Conservation (phyloP, 108 stramenopile species). For the Poteriospumella lacustris region DNA sequence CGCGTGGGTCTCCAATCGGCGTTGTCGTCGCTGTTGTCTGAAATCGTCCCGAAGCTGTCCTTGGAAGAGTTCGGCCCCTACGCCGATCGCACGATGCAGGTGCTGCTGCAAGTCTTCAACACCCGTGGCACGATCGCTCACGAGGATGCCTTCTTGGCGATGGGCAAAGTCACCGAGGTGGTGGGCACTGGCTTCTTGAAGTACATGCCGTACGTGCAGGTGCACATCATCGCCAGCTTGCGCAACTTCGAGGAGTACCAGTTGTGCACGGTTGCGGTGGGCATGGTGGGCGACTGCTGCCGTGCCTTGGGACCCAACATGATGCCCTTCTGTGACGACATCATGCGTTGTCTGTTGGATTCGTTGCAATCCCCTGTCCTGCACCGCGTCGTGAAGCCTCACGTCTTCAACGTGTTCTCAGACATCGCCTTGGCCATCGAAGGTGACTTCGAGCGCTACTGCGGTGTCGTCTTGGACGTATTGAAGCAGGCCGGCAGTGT, state of each 20-base stretch:
- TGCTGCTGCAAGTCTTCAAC: conserved; percentile 76
- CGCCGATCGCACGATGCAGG: conserved; percentile 74
- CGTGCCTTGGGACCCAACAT: conserved; percentile 74
- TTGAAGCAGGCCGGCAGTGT: conserved; percentile 80
- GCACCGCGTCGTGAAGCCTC: conserved; percentile 85
- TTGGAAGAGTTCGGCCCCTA: conserved; percentile 60
- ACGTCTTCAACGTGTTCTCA: conserved; percentile 82
- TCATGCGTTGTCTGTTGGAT: conserved; percentile 77
- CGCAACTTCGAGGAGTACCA: conserved; percentile 80
- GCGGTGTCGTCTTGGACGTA: conserved; percentile 73
- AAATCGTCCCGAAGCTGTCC: conserved; percentile 66
- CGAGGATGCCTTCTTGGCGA: conserved; percentile 86
- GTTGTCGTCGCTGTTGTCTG: conserved; percentile 74
- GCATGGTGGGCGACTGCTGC: conserved; percentile 82
- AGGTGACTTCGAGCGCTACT: conserved; percentile 79
- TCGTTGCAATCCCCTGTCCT: conserved; percentile 70
- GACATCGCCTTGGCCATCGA: conserved; percentile 88
- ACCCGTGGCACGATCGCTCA: conserved; percentile 67
- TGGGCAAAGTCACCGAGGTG: conserved; percentile 71
- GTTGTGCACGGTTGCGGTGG: conserved; percentile 83
- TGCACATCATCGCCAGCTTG: conserved; percentile 71
- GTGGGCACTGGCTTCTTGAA: conserved; percentile 78
- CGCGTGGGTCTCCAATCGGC: conserved; percentile 74
- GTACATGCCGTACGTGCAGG: conserved; percentile 77
- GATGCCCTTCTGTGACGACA: conserved; percentile 78